A percentile compares a stretch with the other conserved stretches of the same genome.
Conservation (phyloP, 2,329 filamentous ascomycete species). For the Aaosphaeria arxii region DNA sequence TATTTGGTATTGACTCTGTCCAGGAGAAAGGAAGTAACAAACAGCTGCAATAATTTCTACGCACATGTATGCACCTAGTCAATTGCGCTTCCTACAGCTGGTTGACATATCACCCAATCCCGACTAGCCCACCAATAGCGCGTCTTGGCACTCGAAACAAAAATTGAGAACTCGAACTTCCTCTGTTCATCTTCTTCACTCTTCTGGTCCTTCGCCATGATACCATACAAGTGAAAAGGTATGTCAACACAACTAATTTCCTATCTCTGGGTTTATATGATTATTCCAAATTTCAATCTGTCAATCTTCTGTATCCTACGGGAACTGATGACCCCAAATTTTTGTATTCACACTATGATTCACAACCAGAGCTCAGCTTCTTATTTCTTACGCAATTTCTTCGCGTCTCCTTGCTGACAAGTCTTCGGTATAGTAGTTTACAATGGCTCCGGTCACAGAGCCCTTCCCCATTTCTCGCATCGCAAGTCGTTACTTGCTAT, state of each 20-base stretch:
- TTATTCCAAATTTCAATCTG: constrained; percentile 72
- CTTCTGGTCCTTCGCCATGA: constrained; percentile 21
- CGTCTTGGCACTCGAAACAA: not conserved
- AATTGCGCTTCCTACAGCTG: too few relatives aligned
- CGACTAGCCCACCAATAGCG: too few relatives aligned
- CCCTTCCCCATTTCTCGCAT: constrained; percentile 79
- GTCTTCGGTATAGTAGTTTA: constrained; percentile 14
- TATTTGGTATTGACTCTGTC: too few relatives aligned
- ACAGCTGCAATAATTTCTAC: too few relatives aligned
- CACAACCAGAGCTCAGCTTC: constrained; percentile 1
- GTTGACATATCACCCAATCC: too few relatives aligned
- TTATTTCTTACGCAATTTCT: constrained; percentile 1
- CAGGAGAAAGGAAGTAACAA: too few relatives aligned
- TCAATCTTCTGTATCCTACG: constrained; percentile 73
- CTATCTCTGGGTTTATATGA: constrained; percentile 36
- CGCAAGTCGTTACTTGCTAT: constrained; percentile 79
- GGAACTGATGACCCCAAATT: constrained; percentile 50
- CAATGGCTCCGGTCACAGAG: constrained; percentile 42
- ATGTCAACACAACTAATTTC: constrained; percentile 11
- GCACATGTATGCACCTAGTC: too few relatives aligned
- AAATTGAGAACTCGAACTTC: not conserved
- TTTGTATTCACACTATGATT: constrained; percentile 42
- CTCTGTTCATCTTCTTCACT: not conserved
- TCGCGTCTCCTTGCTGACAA: constrained; percentile 5
- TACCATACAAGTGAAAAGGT: constrained; percentile 34